Base-by-base conservation (phyloP, 2,329 filamentous ascomycete species). In the Fusarium pseudograminearum region DNA sequence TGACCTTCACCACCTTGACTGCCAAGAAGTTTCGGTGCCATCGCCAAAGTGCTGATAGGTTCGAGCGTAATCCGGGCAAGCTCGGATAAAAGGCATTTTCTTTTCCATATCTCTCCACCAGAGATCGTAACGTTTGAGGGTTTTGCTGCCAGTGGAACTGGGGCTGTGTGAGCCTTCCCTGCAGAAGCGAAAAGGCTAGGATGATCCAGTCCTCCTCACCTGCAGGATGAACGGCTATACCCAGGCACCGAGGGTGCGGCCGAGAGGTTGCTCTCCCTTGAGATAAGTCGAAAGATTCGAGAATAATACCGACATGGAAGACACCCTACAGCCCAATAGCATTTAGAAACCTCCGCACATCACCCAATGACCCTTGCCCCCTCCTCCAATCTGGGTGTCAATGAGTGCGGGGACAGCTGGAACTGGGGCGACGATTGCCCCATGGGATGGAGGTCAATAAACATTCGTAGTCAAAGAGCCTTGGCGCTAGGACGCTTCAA, bases 401-500 rank as follows among this genome's bases (percentile, higher is more conserved):
- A 57, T 24, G 46, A 62, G 64, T 73, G 73, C 72, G 72, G 73
- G 65, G 72, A 62, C 64, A 57, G 58, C 48, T 57, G 53, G 56
- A 68, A 57, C 50, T 62, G 56, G 65, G 55, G 54, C 60, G 67
- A 53, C 44, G 57, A 62, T 68, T 53, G 57, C 57, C 61, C 57
- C 59, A 53, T 40, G 42, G 28, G 45, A 31, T 26, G 38, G n/a
- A 52, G 48, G 48, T 52, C 48, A 40, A 41, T 36, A 52, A 51
- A 52, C 42, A 48, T 57, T 42, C 60, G 54, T 45, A 54, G 57
- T 59, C 44, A 64, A 61, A 61, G 51, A 52, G 59, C 68, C 67
- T 53, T 64, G 65, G 44, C 70, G 71, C 73, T 73, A 73, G 68
- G 70, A 72, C 55, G 54, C 63, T 74, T 71, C 67, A 64, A 55